Conservation (phyloP, 331 rosid species). For the Arachis monticola region DNA sequence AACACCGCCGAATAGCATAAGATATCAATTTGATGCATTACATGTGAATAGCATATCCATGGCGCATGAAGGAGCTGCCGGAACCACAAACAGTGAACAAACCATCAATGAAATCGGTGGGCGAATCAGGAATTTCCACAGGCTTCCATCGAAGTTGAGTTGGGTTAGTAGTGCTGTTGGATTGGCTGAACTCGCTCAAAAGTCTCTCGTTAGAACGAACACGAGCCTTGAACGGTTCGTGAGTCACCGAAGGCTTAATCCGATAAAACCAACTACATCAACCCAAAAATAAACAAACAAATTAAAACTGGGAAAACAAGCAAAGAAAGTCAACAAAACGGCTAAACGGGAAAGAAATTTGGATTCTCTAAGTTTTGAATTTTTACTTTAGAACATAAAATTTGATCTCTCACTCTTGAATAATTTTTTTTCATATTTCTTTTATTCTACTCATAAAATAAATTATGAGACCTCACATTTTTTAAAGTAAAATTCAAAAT, state of each 20-base stretch:
- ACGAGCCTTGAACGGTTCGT: slow-evolving; percentile 79
- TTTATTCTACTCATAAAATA: no score
- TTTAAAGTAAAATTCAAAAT: no score
- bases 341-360: not conserved
- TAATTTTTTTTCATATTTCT: no score
- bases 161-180: slow-evolving; percentile 75
- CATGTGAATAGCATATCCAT: slow-evolving; percentile 94
- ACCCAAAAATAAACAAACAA: not conserved
- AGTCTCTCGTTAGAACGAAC: slow-evolving; percentile 55
- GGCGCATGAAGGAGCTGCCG: slow-evolving; percentile 92
- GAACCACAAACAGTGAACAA: slow-evolving; percentile 81
- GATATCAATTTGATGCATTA: slow-evolving; percentile 29
- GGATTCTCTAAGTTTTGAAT: no score
- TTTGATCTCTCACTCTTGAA: no score
- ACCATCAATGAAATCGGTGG: slow-evolving; percentile 83
- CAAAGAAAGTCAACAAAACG: not conserved
- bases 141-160: slow-evolving; percentile 97
- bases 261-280: slow-evolving; percentile 82
- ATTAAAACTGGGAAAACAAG: not conserved
- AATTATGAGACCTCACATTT: not conserved
- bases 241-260: slow-evolving; percentile 94
- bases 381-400: no score
- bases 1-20: not conserved
- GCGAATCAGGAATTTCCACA: slow-evolving; percentile 60
- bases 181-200: slow-evolving; percentile 67